Evolutionary conservation across 176 grass and related monocot species (phyloP).

Genomic region (Tillandsia fasciculata): DNA sequence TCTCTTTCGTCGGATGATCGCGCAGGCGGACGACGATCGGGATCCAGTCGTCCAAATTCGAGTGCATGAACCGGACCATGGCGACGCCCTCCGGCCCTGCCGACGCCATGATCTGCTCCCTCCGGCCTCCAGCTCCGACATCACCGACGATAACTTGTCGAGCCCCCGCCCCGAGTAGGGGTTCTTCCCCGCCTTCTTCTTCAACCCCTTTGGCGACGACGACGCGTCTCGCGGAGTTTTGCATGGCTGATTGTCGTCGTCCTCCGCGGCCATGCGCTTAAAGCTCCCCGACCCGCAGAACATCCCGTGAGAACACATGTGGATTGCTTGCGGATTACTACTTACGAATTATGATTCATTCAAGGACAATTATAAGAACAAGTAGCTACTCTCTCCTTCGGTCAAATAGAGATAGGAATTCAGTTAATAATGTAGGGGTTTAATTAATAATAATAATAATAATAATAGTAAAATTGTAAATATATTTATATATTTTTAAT

Average conservation of each 20-base stretch:
- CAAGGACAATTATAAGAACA: no score
- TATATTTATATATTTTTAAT: no score
- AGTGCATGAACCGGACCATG: slow-evolving; percentile 65
- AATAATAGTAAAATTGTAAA: no score
- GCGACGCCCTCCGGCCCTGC: slow-evolving; percentile 31
- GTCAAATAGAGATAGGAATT: no score
- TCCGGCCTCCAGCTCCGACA: slow-evolving; percentile 65
- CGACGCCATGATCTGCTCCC: slow-evolving; percentile 51
- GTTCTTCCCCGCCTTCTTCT: slow-evolving; percentile 36
- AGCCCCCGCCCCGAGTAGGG: slow-evolving; percentile 70
- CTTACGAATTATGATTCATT: no score
- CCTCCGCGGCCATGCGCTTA: slow-evolving; percentile 37
- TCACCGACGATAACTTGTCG: slow-evolving; percentile 82
- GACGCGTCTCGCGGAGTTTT: background rate
- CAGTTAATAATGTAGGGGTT: no score
- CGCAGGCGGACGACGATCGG: slow-evolving; percentile 58
- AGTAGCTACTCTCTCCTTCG: no score
- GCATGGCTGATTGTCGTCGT: background rate
- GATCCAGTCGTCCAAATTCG: slow-evolving; percentile 47
- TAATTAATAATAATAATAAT: no score
- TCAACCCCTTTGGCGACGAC: slow-evolving; percentile 8
- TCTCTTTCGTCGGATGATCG: slow-evolving; percentile 17
- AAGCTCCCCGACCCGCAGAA: slow-evolving; percentile 41
- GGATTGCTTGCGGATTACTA: no score
- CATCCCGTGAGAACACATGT: slow-evolving; percentile 7